Evolutionary conservation across 371 early-diverging fungal species (phyloP).

Genomic region (Mortierella sp.): DNA sequence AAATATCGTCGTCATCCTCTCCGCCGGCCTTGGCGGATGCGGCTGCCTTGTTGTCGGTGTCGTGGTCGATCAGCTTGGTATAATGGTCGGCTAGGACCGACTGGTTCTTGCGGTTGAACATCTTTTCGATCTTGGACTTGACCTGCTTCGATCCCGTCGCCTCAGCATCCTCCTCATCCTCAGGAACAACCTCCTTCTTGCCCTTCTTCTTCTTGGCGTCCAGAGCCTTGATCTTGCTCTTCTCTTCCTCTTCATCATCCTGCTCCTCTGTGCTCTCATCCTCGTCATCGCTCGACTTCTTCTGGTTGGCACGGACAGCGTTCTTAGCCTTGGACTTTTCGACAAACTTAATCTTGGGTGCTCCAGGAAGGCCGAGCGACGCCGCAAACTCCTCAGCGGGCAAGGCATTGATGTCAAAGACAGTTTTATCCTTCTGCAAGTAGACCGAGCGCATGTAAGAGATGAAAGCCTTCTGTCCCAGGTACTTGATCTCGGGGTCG

Average conservation of each 20-base stretch:
- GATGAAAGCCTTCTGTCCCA: slow-evolving; percentile 95
- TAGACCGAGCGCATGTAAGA: slow-evolving; percentile 94
- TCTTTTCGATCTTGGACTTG: slow-evolving; percentile 88
- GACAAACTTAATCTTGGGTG: slow-evolving; percentile 94
- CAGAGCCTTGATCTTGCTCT: slow-evolving; percentile 52
- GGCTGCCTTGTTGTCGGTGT: slow-evolving; percentile 59
- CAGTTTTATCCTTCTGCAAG: slow-evolving; percentile 87
- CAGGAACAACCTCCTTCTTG: slow-evolving; percentile 59
- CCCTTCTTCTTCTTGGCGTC: slow-evolving; percentile 55
- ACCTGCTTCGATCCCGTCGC: slow-evolving; percentile 52
- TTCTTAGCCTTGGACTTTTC: slow-evolving; percentile 70
- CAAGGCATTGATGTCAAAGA: slow-evolving; percentile 88
- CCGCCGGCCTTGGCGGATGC: background rate
- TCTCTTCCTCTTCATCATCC: slow-evolving; percentile 58
- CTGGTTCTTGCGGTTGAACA: slow-evolving; percentile 94
- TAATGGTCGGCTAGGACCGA: slow-evolving; percentile 94
- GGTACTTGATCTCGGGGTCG: slow-evolving; percentile 94
- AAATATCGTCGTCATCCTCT: slow-evolving; percentile 78
- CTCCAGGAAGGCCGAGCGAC: slow-evolving; percentile 93
- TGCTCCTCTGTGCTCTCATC: slow-evolving; percentile 55
- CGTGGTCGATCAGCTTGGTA: slow-evolving; percentile 80
- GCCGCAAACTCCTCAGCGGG: slow-evolving; percentile 92
- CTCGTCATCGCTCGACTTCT: slow-evolving; percentile 55
- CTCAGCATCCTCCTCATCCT: slow-evolving; percentile 30
- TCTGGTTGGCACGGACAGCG: slow-evolving; percentile 64